phyloP scores from a whole-genome alignment of 2,329 filamentous ascomycete species.

The Lachnellula subtilissima region DNA sequence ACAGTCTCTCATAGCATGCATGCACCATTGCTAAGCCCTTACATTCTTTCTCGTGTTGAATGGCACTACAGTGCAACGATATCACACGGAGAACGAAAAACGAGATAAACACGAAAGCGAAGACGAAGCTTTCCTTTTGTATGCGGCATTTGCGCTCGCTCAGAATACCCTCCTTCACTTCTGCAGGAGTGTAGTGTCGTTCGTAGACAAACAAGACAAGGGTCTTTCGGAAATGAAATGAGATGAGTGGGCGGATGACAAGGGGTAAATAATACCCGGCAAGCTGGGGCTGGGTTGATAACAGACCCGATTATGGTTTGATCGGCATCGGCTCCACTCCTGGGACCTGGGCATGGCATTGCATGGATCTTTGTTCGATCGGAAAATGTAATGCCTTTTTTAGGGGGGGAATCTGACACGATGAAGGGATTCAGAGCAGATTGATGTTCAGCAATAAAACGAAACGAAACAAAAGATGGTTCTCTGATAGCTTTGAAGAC shows the following conservation, averaged over 20 bases:
- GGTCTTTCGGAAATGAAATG: conserved; percentile 17
- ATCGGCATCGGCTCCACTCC: neutral
- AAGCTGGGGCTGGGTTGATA: neutral
- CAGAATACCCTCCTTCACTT: neutral
- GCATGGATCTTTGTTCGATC: neutral
- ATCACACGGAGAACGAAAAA: neutral
- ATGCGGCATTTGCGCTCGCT: neutral
- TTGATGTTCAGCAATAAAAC: no score
- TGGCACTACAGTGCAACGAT: neutral
- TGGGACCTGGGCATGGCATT: neutral
- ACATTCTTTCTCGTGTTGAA: neutral
- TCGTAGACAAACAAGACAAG: neutral
- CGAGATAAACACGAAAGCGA: neutral
- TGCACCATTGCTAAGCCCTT: no score
- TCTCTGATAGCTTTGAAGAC: no score
- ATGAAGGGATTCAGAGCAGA: no score
- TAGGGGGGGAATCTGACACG: no score
- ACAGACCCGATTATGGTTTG: conserved; percentile 1
- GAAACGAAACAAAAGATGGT: no score
- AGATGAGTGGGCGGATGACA: neutral
- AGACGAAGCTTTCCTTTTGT: neutral
- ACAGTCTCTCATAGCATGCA: neutral
- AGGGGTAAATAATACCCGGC: neutral
- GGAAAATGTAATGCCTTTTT: neutral
- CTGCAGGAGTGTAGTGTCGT: neutral